Evolutionary conservation across 2,329 filamentous ascomycete genomes (phyloP).

Genomic region (Phialocephala sp.): DNA sequence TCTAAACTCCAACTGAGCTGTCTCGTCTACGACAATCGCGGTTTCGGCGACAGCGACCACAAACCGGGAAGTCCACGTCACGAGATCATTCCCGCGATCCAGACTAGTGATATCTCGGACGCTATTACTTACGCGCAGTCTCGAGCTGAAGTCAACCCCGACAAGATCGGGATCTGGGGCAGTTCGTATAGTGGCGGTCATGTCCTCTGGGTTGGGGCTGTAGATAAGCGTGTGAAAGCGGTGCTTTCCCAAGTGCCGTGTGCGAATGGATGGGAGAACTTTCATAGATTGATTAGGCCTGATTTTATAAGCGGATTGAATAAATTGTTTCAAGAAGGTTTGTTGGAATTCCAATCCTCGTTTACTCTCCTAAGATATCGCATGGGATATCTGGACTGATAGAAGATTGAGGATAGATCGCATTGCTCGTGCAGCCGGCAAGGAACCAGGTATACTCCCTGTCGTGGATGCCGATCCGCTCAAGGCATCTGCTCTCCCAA

Average conservation of each 20-base stretch:
- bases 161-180: conserved; percentile 48
- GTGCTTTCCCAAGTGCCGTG: conserved; percentile 46
- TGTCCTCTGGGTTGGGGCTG: conserved; percentile 47
- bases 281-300: conserved; percentile 42
- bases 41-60: conserved; percentile 43
- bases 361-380: not conserved
- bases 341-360: conserved; percentile 26
- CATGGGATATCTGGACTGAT: not conserved
- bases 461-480: conserved; percentile 43
- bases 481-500: conserved; percentile 43
- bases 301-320: conserved; percentile 36
- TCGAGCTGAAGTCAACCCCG: conserved; percentile 40
- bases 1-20: conserved; percentile 35
- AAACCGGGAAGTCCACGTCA: conserved; percentile 39
- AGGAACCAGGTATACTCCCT: conserved; percentile 40
- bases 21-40: conserved; percentile 46
- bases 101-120: conserved; percentile 45
- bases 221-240: conserved; percentile 48
- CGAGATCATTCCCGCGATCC: conserved; percentile 42
- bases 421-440: conserved; percentile 42
- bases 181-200: conserved; percentile 47
- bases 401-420: conserved; percentile 35
- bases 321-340: conserved; percentile 25
- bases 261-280: conserved; percentile 45
- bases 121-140: conserved; percentile 47